Base-by-base conservation (phyloP, 257 asterid genomes). In the Capsicum baccatum region DNA sequence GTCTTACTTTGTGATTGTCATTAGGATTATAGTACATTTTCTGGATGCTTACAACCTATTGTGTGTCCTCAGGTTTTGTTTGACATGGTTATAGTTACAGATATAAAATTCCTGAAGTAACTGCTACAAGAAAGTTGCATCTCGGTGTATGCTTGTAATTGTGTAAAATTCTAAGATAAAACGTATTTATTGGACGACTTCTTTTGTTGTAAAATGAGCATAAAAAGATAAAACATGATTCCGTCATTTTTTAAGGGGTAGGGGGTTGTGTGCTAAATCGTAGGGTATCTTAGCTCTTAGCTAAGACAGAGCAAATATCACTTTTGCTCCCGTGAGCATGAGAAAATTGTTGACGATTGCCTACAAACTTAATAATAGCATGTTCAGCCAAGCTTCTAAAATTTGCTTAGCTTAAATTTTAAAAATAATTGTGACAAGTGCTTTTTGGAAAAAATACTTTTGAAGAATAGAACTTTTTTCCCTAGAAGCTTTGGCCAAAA, bases 11-110 rank as follows among this genome's bases (percentile, higher is more conserved):
- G 33, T 26, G 33, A 26, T 26, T 26, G 33, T 26, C 33, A 26
- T 26, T 26, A 26, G 33, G 33, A 26, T 26, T 26, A 26, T 26
- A 26, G 33, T 26, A 26, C 33, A 26, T 26, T 26, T 26, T 26
- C 33, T 26, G 33, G 33, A 26, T 26, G 33, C 33, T 2, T 26
- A 26, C 1, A 26, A 21, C 47, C 60, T 74, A 6, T 74, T 9
- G 26, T 76, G 12, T 74, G 11, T 76, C 64, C 64, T 76, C 81
- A 52, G 81, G 63, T 26, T 76, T 47, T 76, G 5, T 52, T 73
- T 76, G 63, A 73, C 3, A 42, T 19, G 60, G 39, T 19, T 48
- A n/a, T 73, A 76, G 17, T 39, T 3, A 39, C 44, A 39, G 44
- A 73, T 26, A 19, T 21, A 50, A 52, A 54, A 76, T 21, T 12